Base-by-base conservation (phyloP, 306 rosid genomes). In the Castanea crenata region DNA sequence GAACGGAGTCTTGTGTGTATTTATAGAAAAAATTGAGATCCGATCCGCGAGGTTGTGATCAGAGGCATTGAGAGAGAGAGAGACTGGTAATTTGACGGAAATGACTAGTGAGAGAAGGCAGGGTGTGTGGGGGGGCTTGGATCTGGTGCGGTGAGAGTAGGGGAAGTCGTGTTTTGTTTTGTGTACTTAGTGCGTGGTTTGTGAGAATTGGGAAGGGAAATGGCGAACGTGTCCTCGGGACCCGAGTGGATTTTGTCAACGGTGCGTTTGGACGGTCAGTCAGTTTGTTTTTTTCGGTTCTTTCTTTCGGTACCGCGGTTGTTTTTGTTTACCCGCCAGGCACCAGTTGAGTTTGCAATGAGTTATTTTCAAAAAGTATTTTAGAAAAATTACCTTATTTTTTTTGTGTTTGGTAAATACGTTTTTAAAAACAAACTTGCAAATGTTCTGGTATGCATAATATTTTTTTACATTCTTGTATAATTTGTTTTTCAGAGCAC, bases 41-140 rank as follows among this genome's bases (percentile, higher is more conserved):
- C 91, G 93, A 90, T 90, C 91, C 93, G 81, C 71, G 83, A 85
- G 88, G 87, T 81, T 78, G 85, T 52, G 91, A 88, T 84, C 84
- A 74, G 69, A 76, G 74, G 65, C 76, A 62, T 6, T 44, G 59
- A 10, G 81, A 74, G 79, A 65, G 74, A 10, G 73, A 75, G 32
- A 27, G 78, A 73, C 19, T 59, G 65, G 11, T 59, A 4, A 3
- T 21, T 59, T 59, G 65, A 23, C 3, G 27, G 65, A 59, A 41
- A 41, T 49, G 54, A 49, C 54, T 12, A 49, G 73, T 29, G 83
- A 11, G 78, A 57, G 27, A 31, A 77, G 63, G 14, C 20, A 9
- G 12, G 9, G 51, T 31, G 9, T 46, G 49, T 68, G 29, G 55
- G 46, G 46, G 69, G 56, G 64, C 41, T 46, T 15, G 27, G 31